A percentile compares a stretch with the other conserved stretches of the same genome.
Conservation (phyloP, 2,329 filamentous ascomycete genomes). For the Ophiosphaerella korrae region DNA sequence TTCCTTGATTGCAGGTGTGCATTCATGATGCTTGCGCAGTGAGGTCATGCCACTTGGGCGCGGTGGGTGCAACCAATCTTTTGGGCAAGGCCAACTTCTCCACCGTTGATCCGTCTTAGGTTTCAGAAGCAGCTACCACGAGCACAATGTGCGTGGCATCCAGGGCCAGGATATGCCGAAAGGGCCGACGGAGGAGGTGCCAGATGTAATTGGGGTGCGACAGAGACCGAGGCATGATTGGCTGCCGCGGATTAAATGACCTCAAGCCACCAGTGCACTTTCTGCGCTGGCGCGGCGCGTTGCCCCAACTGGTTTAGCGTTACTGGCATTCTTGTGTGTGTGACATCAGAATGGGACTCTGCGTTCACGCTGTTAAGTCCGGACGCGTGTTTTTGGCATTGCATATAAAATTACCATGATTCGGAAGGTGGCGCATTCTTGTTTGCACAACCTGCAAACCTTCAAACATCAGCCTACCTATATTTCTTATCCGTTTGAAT, state of each 20-base stretch:
- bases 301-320: conserved; percentile 26
- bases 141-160: conserved; percentile 3
- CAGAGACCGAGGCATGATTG: conserved; percentile 19
- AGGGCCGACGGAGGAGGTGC: neutral
- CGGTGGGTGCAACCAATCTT: neutral
- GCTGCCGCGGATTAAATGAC: conserved; percentile 19
- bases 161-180: neutral
- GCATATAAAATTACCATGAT: conserved; percentile 23
- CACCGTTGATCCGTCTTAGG: neutral
- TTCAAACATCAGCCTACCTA: neutral
- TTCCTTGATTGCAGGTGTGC: too few species aligned
- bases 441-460: neutral
- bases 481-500: neutral
- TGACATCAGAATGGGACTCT: conserved; percentile 40
- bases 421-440: conserved; percentile 10
- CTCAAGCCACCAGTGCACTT: conserved; percentile 18
- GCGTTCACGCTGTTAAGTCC: conserved; percentile 23
- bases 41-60: neutral
- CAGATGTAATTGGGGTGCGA: conserved; percentile 6
- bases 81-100: neutral
- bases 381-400: conserved; percentile 6
- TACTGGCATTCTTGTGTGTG: conserved; percentile 15
- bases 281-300: conserved; percentile 18
- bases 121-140: conserved; percentile 1
- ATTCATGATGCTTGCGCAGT: neutral